Base-by-base conservation (phyloP, 441 rosid species). In the Gossypium trilobum region DNA sequence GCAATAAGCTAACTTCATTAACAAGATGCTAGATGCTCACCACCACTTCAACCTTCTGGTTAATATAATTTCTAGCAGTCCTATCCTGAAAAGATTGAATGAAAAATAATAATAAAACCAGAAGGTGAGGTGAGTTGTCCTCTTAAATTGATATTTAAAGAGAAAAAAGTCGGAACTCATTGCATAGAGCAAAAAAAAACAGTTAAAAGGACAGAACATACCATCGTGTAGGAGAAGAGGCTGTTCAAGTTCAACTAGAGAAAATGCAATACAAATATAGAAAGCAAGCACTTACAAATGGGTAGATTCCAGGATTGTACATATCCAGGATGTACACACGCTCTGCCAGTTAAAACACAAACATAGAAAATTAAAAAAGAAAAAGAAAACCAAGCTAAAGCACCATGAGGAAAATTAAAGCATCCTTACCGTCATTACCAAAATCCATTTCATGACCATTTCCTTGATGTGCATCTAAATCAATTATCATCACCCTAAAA, bases 381-480 rank as follows among this genome's bases (percentile, higher is more conserved):
- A 52, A 52, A 13, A 48, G 36, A 31, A 31, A 2, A 17, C 59
- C 16, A 68, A 58, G 48, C 14, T 5, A 79, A 79, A 81, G 9
- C 42, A 74, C 27, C 20, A 64, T 33, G 46, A 74, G 5, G 61
- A 46, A 23, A 50, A 68, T 42, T 31, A 23, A 17, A 48, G 50
- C 36, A 66, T 71, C 77, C 87, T 66, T 87, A 92, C 99, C 77
- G 68, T 94, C 97, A 82, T 75, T 52, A 13, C 89, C 80, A 60
- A 92, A 93, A 82, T 94, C 97, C 79, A 54, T 87, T 81, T 92
- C 99, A 29, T 94, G 95, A 78, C 97, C 99, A 76, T 94, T 94
- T 73, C 99, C 99, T 87, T 94, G 99, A 82, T 94, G 99, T 27
- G 97, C 99, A 79, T 94, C 99, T 1, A 94, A 91, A 91, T 94